Percentiles rank a stretch among this genome's conserved stretches.
Evolutionary conservation across 768 basidiomycete species (phyloP).

Genomic region (Boletellus emodensis): DNA sequence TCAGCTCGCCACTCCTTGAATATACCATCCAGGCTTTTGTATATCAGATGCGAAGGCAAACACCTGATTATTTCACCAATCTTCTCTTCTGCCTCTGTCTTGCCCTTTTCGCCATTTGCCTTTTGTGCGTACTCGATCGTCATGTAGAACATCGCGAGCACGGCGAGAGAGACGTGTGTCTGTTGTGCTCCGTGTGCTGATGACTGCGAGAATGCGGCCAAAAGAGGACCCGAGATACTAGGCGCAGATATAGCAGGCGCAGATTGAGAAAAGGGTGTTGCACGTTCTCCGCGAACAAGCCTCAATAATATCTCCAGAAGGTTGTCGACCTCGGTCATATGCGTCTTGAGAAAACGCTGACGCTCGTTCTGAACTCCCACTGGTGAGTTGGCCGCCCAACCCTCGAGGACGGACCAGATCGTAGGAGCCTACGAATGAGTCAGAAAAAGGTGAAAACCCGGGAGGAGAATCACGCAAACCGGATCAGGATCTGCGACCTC

Average conservation of each 20-base stretch:
- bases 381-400: conserved; percentile 84
- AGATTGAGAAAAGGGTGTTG: conserved; percentile 63
- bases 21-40: conserved; percentile 90
- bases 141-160: conserved; percentile 87
- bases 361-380: conserved; percentile 73
- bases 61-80: conserved; percentile 88
- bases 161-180: conserved; percentile 90
- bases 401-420: conserved; percentile 84
- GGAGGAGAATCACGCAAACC: conserved; percentile 47
- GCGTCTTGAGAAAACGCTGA: conserved; percentile 83
- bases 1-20: conserved; percentile 90
- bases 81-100: conserved; percentile 66
- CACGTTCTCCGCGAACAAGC: conserved; percentile 85
- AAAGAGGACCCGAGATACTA: conserved; percentile 62
- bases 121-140: conserved; percentile 77
- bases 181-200: conserved; percentile 85
- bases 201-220: conserved; percentile 65
- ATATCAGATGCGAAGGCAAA: conserved; percentile 81
- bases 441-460: background rate
- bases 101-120: conserved; percentile 62
- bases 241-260: conserved; percentile 59
- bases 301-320: conserved; percentile 90
- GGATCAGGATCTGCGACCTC: conserved; percentile 92
- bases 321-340: conserved; percentile 83
- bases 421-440: conserved; percentile 69